Conservation (phyloP, 2,329 filamentous ascomycete genomes). For the Fusarium bulbicola region DNA sequence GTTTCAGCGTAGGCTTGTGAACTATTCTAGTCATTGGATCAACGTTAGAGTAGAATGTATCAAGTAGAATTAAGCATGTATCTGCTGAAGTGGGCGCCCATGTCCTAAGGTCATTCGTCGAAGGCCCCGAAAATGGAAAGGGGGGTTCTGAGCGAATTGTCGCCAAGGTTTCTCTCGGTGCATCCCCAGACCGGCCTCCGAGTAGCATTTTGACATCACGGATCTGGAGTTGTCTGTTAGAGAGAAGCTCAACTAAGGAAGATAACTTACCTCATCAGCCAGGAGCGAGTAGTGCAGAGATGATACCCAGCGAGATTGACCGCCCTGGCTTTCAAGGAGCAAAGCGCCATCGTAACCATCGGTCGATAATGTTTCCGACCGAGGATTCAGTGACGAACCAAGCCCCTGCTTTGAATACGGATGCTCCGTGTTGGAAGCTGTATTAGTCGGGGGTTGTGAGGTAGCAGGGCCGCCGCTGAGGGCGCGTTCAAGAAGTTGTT, state of each 20-base stretch:
- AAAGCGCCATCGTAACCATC: conserved; percentile 1
- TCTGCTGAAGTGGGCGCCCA: not conserved
- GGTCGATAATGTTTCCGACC: not conserved
- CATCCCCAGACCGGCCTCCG: not conserved
- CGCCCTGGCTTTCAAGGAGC: not conserved
- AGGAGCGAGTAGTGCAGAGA: conserved; percentile 3
- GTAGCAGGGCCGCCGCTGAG: not conserved
- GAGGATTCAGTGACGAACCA: not conserved
- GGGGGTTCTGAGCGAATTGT: not conserved
- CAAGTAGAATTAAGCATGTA: not conserved
- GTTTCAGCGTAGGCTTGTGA: not conserved
- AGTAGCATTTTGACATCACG: not conserved
- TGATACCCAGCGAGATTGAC: not conserved
- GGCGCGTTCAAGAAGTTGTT: not conserved
- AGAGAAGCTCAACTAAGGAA: not conserved
- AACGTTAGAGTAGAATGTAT: not conserved
- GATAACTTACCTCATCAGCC: not conserved
- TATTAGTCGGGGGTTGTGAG: not conserved
- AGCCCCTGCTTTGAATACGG: accelerated
- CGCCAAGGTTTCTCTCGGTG: not conserved
- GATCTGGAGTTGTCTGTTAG: not conserved
- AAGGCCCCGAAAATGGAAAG: not conserved
- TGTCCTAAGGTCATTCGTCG: not conserved
- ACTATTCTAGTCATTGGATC: not conserved
- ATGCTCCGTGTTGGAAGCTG: not conserved